Percentiles rank a stretch among this genome's conserved stretches.
Conservation (phyloP, 2,329 filamentous ascomycete species). For the Elsinoe fawcettii region DNA sequence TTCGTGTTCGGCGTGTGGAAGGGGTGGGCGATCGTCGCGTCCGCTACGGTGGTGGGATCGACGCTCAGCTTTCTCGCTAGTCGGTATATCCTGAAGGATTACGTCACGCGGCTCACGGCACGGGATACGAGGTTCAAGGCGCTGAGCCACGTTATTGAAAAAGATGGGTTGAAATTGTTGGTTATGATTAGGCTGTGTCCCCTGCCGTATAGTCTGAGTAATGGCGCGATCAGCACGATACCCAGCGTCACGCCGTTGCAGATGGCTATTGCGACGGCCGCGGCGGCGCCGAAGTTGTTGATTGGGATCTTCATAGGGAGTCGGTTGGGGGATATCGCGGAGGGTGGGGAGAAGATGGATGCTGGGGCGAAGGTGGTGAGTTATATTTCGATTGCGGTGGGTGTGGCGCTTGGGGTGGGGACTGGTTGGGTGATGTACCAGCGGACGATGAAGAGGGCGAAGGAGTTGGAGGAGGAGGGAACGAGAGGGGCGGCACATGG, state of each 20-base stretch:
- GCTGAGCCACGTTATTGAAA: slow-evolving; percentile 76
- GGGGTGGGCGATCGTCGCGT: slow-evolving; percentile 68
- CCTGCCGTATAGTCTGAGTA: slow-evolving; percentile 84
- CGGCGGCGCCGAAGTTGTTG: slow-evolving; percentile 77
- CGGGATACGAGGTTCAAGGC: slow-evolving; percentile 82
- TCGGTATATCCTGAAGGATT: slow-evolving; percentile 66
- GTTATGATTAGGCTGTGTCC: slow-evolving; percentile 90
- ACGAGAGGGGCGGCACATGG: slow-evolving; percentile 25
- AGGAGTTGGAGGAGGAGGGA: slow-evolving; percentile 41
- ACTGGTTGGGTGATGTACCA: slow-evolving; percentile 84
- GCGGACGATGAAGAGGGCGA: slow-evolving; percentile 44
- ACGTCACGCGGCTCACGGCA: slow-evolving; percentile 73
- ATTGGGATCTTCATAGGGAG: slow-evolving; percentile 89
- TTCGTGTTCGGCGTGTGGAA: slow-evolving; percentile 66
- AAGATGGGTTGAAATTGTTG: slow-evolving; percentile 81
- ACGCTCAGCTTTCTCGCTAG: slow-evolving; percentile 73
- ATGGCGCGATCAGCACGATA: slow-evolving; percentile 89
- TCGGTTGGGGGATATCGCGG: slow-evolving; percentile 73
- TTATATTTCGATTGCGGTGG: slow-evolving; percentile 70
- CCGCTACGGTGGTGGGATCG: slow-evolving; percentile 70
- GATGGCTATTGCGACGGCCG: slow-evolving; percentile 74
- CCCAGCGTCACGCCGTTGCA: slow-evolving; percentile 70
- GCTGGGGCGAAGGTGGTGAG: slow-evolving; percentile 69
- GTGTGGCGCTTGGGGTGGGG: slow-evolving; percentile 60
- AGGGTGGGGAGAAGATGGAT: slow-evolving; percentile 76